Evolutionary conservation across 306 rosid genomes (phyloP).

Genomic region (Macrotyloma uniflorum): DNA sequence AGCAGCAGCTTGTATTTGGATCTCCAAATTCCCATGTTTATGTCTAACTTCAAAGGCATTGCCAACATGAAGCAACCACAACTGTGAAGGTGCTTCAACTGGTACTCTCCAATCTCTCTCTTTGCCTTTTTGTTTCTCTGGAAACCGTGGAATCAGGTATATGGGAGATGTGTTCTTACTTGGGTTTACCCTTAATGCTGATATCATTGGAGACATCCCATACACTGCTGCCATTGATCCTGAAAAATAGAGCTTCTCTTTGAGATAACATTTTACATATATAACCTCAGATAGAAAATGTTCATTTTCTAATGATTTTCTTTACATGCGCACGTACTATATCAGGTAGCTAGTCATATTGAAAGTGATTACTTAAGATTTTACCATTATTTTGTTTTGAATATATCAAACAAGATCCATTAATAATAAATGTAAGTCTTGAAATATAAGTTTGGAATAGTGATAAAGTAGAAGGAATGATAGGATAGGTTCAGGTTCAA

Average conservation of each 20-base stretch:
- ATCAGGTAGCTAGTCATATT: not conserved
- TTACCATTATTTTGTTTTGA: not conserved
- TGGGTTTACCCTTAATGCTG: conserved; percentile 78
- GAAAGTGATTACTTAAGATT: conserved; percentile 2
- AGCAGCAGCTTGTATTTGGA: conserved; percentile 73
- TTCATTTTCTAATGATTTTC: not conserved
- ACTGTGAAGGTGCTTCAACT: conserved; percentile 74
- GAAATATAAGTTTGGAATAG: too few species aligned
- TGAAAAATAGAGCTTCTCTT: conserved; percentile 24
- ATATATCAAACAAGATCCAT: not conserved
- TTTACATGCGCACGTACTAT: not conserved
- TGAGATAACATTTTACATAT: not conserved
- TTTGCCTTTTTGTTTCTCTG: conserved; percentile 20
- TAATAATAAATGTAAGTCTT: not conserved
- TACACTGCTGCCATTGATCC: conserved; percentile 87
- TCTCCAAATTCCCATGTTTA: conserved; percentile 49
- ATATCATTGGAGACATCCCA: conserved; percentile 85
- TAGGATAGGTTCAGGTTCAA: too few species aligned
- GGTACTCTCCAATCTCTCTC: conserved; percentile 76
- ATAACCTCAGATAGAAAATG: not conserved
- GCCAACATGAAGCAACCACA: conserved; percentile 88
- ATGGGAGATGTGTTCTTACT: conserved; percentile 70
- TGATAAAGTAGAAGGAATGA: too few species aligned
- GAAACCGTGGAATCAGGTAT: conserved; percentile 76
- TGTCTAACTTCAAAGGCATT: conserved; percentile 65